phyloP scores from a whole-genome alignment of 441 rosid species.

The Isatis lusitanica region DNA sequence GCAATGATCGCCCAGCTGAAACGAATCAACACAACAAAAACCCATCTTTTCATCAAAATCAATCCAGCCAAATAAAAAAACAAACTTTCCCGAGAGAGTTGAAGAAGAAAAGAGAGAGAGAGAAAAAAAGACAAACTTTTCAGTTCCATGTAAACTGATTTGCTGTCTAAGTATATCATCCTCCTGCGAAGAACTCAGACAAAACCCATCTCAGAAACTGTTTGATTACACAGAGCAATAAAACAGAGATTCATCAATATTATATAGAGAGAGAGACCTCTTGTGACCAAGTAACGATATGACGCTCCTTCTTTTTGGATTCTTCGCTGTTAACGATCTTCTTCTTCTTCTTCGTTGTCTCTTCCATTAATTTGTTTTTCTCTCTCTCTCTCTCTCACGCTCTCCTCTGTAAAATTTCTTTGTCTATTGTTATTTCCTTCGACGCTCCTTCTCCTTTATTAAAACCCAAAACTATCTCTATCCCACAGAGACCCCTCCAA shows the following conservation, averaged over 20 bases:
- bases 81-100: background rate
- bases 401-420: slow-evolving; percentile 20
- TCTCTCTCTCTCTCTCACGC: slow-evolving; percentile 29
- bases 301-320: slow-evolving; percentile 92
- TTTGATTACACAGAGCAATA: background rate
- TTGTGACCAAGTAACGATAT: slow-evolving; percentile 87
- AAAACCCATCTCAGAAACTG: slow-evolving; percentile 12
- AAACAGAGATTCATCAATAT: slow-evolving; percentile 17
- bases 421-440: slow-evolving; percentile 23
- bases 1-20: slow-evolving; percentile 95
- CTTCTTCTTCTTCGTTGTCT: slow-evolving; percentile 48
- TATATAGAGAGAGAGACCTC: slow-evolving; percentile 48
- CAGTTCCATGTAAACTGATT: slow-evolving; percentile 82
- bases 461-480: slow-evolving; percentile 57
- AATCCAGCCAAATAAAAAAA: background rate
- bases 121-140: slow-evolving; percentile 54
- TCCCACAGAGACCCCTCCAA: slow-evolving; percentile 35
- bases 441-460: slow-evolving; percentile 80
- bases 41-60: slow-evolving; percentile 8
- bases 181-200: slow-evolving; percentile 56
- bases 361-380: slow-evolving; percentile 45
- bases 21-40: slow-evolving; percentile 28
- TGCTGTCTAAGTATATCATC: slow-evolving; percentile 91
- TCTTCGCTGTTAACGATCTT: slow-evolving; percentile 51
- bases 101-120: background rate